phyloP scores from a whole-genome alignment of 768 basidiomycete species.

The Amanita brunnescens region DNA sequence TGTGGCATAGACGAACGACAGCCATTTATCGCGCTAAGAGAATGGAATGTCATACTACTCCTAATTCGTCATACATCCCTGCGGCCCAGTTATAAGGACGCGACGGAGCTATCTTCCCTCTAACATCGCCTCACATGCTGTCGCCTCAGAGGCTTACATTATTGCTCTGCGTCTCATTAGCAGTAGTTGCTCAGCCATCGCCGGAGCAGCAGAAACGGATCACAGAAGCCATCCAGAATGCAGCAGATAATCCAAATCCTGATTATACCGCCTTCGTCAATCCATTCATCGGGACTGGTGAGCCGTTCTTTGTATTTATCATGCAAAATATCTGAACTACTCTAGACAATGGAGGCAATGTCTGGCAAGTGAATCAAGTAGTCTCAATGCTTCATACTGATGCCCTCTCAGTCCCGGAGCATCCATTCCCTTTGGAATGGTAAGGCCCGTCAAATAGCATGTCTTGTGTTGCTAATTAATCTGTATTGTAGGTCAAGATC shows the following conservation, averaged over 20 bases:
- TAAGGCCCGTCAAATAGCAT: conserved; percentile 12
- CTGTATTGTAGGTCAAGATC: conserved; percentile 48
- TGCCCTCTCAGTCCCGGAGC: conserved; percentile 45
- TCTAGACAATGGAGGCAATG: conserved; percentile 57
- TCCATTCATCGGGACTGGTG: conserved; percentile 63
- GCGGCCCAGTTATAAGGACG: no score
- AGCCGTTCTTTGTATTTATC: conserved; percentile 6
- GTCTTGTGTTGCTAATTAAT: not conserved
- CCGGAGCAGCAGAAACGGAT: not conserved
- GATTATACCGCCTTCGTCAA: conserved; percentile 67
- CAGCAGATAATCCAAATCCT: conserved; percentile 34
- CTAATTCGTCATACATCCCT: no score
- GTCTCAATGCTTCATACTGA: conserved; percentile 3
- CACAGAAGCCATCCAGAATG: conserved; percentile 35
- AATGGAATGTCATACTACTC: no score
- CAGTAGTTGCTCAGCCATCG: conserved; percentile 20
- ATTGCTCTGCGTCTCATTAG: not conserved
- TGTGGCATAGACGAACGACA: no score
- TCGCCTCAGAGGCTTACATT: not conserved
- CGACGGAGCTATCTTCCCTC: no score
- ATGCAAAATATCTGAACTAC: not conserved
- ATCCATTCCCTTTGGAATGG: conserved; percentile 70
- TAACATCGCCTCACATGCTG: no score
- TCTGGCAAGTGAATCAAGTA: conserved; percentile 39
- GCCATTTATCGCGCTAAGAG: no score